These are phyloP conservation scores for Penicillium nordicum DNA, from an alignment of 2,329 filamentous ascomycete species.

Conservation along the genomic window DNA sequence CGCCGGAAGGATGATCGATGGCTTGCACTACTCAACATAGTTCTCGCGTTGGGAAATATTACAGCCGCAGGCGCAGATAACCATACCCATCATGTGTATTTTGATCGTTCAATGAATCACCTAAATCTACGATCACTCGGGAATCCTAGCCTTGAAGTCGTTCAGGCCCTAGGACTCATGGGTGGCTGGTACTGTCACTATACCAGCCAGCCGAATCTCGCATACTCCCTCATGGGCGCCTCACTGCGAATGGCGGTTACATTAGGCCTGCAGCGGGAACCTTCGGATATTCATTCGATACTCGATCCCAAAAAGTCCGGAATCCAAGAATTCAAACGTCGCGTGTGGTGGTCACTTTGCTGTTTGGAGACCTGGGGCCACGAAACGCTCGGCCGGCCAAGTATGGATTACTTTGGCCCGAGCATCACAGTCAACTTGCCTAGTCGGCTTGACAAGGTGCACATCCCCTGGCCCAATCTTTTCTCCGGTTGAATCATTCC, in stretches of 20 bases:
- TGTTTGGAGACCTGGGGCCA: slow-evolving; percentile 69
- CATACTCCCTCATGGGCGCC: slow-evolving; percentile 67
- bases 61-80: slow-evolving; percentile 59
- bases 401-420: slow-evolving; percentile 62
- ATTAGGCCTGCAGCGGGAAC: slow-evolving; percentile 65
- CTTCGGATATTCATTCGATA: slow-evolving; percentile 30
- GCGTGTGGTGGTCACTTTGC: slow-evolving; percentile 70
- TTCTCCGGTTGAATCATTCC: not conserved
- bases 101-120: slow-evolving; percentile 62
- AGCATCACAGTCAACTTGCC: slow-evolving; percentile 62
- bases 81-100: slow-evolving; percentile 64
- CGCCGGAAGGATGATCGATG: slow-evolving; percentile 63
- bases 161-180: slow-evolving; percentile 66
- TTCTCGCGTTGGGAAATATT: slow-evolving; percentile 69
- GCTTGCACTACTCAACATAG: slow-evolving; percentile 69
- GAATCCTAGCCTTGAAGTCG: slow-evolving; percentile 65
- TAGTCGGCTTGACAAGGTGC: slow-evolving; percentile 42
- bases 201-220: slow-evolving; percentile 70
- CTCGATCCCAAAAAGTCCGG: slow-evolving; percentile 43
- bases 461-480: not conserved
- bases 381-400: slow-evolving; percentile 65
- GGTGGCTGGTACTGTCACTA: slow-evolving; percentile 74
- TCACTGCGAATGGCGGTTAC: slow-evolving; percentile 68
- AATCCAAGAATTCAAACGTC: slow-evolving; percentile 56
- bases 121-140: slow-evolving; percentile 64